Evolutionary conservation across 305 asterid genomes (phyloP), one percentile per base, ranked within the genome.

Genomic region (Fraxinus paxiana): DNA sequence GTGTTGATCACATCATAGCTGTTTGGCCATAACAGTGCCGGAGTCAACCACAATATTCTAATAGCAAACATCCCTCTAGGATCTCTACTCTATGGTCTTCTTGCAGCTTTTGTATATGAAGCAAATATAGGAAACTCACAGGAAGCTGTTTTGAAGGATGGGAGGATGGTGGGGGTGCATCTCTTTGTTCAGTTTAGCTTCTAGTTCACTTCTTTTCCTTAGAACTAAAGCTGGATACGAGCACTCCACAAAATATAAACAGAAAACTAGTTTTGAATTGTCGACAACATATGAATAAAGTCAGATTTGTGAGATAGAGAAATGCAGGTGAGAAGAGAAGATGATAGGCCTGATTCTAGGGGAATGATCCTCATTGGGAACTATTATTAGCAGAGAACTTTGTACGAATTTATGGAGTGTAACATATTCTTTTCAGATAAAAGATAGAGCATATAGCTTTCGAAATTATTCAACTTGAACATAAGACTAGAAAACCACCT

Each of bases 51-150:
- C 82, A 90, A 90, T 76, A 86, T 92, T 84, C 90, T 92, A 35
- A 87, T 92, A 35, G 88, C 97, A 56, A 89, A 91, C 83, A 90
- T 91, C 80, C 95, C 94, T 13, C 34, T 91, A 22, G 94, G 97
- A 78, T 91, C 95, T 34, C 86, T 90, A 67, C 86, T 91, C 78
- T 92, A 88, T 41, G 92, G 95, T 22, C 88, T 83, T 81, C 88
- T 89, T 69, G 95, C 95, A 37, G 91, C 90, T 46, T 51, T 86
- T 48, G 70, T 85, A 31, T 87, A 91, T 2, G 92, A 91, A 76
- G 86, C 88, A 18, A 89, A 89, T 85, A 85, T 90, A 71, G 88
- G 83, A 75, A 82, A 77, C 54, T 79, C 90, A 46, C 83, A 82
- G 75, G 77, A 79, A 38, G 70, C 65, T 51, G 84, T 80, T 56